Percentiles rank a stretch among this genome's conserved stretches.
Evolutionary conservation across 73 alveolate genomes (phyloP).

Genomic region (Effrenium voratum): DNA sequence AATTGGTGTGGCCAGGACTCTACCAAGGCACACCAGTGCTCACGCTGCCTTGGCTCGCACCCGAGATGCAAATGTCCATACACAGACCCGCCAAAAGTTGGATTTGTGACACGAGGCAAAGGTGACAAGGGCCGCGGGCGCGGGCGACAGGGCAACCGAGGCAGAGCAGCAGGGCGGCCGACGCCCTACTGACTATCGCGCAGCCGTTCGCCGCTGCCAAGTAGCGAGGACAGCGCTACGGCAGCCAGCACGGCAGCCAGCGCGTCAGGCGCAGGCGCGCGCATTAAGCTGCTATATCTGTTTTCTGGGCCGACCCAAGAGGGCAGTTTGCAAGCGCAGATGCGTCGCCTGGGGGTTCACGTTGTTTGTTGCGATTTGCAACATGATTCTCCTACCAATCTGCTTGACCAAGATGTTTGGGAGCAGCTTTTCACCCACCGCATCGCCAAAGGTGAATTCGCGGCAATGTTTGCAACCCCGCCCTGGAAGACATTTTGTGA

Average conservation of each 20-base stretch:
- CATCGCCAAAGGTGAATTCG: neutral
- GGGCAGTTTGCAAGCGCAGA: neutral
- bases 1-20: neutral
- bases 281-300: neutral
- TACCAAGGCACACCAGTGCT: conserved; percentile 39
- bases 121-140: neutral
- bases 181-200: conserved; percentile 33
- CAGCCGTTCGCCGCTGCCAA: neutral
- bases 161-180: neutral
- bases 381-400: neutral
- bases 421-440: neutral
- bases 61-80: neutral
- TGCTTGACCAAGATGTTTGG: neutral
- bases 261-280: neutral
- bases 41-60: conserved; percentile 35
- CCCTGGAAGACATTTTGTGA: neutral
- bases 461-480: neutral
- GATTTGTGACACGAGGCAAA: neutral
- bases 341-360: neutral
- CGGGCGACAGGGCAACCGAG: too few species aligned
- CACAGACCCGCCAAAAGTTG: neutral
- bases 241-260: too few species aligned
- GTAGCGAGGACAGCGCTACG: neutral
- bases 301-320: neutral
- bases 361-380: neutral